Base-by-base conservation (phyloP, 73 alveolate species). In the Strombidium stylifer region DNA sequence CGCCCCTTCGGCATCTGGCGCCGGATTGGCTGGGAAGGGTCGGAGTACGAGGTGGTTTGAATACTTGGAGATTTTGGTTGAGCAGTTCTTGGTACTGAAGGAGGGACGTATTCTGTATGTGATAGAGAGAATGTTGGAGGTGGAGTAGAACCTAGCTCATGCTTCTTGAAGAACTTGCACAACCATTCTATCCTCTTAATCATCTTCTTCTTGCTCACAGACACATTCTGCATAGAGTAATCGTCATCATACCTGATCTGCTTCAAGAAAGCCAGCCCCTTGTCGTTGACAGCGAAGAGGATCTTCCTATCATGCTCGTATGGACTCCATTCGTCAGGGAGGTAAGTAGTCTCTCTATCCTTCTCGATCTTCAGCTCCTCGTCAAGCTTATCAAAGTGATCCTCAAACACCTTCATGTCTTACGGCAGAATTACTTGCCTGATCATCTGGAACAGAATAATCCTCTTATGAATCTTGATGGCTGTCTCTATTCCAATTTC, bases 341-440 rank as follows among this genome's bases (percentile, higher is more conserved):
- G 66, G 49, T 87, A 65, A 47, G 32, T 24, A 45, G 81, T 84
- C 0, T 41, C 34, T 3, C 36, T 53, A 23, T 53, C 49, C 27
- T 42, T 28, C 4, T 53, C 67, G 6, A 3, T 25, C 16, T 16
- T 3, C 20, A 28, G 65, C 35, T 14, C 42, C 42, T 66, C 75
- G 19, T 30, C 58, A 40, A 74, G 85, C 54, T 25, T 46, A 19
- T 82, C 68, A 15, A 83, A 24, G 50, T 76, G 85, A 39, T 62
- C 77, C 49, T 89, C 92, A 72, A 90, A 90, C 50, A 89, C 44
- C 45, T 84, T 72, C 39, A 68, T 56, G 64, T 85, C 84, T 31
- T 78, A 77, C 12, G 88, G 49, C 18, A 94, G 59, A 30, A 94
- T 58, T 36, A 81, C 72, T 65, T 92, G 92, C 61, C 99, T 85